phyloP scores from a whole-genome alignment of 345 rosid genomes.

The Raphanus raphanistrum region DNA sequence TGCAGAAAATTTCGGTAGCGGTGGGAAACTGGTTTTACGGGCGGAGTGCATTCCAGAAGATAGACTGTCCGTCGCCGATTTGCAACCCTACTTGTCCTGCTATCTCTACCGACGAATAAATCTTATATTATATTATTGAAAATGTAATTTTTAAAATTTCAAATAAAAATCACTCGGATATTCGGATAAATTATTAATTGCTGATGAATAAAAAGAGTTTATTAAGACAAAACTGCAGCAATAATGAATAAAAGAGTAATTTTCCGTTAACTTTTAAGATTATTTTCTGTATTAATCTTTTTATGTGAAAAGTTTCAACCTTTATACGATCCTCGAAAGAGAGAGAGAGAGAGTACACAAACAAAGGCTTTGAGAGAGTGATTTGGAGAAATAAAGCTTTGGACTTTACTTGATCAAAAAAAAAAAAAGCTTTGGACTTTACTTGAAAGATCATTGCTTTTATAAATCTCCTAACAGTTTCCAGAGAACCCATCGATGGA shows the following conservation, averaged over 20 bases:
- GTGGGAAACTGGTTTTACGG: slow-evolving; percentile 85
- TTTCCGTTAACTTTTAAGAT: not conserved
- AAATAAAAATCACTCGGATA: not conserved
- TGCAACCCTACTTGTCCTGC: slow-evolving; percentile 83
- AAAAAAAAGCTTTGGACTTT: not conserved
- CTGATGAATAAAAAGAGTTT: slow-evolving; percentile 13
- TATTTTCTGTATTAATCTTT: not conserved
- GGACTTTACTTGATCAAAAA: not conserved
- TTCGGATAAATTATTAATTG: not conserved
- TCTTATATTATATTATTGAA: not conserved
- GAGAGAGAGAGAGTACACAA: too few species aligned
- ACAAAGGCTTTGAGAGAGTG: too few species aligned
- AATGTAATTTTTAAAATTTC: not conserved
- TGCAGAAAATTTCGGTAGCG: slow-evolving; percentile 74
- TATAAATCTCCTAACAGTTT: not conserved
- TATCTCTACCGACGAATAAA: slow-evolving; percentile 36
- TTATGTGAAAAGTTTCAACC: not conserved
- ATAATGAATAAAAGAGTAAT: slow-evolving; percentile 8
- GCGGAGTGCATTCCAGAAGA: slow-evolving; percentile 58
- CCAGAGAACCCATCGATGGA: slow-evolving; percentile 48
- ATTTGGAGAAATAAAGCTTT: too few species aligned
- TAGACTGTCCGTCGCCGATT: slow-evolving; percentile 78
- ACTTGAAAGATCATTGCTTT: slow-evolving; percentile 9
- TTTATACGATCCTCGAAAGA: too few species aligned
- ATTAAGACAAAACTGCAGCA: not conserved